Evolutionary conservation across 2,329 filamentous ascomycete genomes (phyloP).

Genomic region (Colletotrichum tofieldiae): DNA sequence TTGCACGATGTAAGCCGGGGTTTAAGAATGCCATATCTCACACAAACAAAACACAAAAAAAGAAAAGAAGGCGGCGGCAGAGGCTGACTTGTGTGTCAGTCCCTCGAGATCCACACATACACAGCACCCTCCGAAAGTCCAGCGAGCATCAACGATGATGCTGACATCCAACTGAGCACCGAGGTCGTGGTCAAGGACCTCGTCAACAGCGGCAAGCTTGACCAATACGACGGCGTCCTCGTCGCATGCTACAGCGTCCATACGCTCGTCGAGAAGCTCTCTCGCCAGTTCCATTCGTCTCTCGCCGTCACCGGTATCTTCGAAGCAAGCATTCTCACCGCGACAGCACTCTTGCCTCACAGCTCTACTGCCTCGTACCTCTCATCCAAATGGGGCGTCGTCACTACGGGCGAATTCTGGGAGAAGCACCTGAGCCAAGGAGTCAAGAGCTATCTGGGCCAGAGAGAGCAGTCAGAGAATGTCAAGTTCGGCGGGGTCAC

Average conservation of each 20-base stretch:
- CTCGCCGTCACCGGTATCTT: slow-evolving; percentile 85
- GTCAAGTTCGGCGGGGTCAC: slow-evolving; percentile 82
- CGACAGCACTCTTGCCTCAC: slow-evolving; percentile 67
- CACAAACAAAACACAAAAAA: background rate
- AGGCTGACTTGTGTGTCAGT: slow-evolving; percentile 51
- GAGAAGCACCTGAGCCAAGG: slow-evolving; percentile 79
- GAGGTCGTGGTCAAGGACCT: slow-evolving; percentile 71
- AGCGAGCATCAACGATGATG: slow-evolving; percentile 83
- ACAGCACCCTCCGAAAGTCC: slow-evolving; percentile 76
- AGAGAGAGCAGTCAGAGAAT: slow-evolving; percentile 52
- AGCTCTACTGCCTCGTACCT: slow-evolving; percentile 42
- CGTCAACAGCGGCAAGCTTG: slow-evolving; percentile 53
- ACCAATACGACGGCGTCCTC: slow-evolving; percentile 80
- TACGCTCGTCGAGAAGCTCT: slow-evolving; percentile 77
- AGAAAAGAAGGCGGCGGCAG: background rate
- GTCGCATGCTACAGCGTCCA: slow-evolving; percentile 93
- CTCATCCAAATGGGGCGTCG: slow-evolving; percentile 81
- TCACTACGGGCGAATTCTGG: slow-evolving; percentile 91
- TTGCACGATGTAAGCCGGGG: slow-evolving; percentile 54
- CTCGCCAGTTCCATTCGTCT: slow-evolving; percentile 47
- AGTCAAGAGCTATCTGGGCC: slow-evolving; percentile 75
- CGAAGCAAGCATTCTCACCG: slow-evolving; percentile 81
- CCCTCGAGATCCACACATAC: slow-evolving; percentile 71
- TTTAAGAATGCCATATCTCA: background rate
- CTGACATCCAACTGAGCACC: slow-evolving; percentile 77